These are phyloP conservation scores for Harringtonia aguacate DNA, from an alignment of 2,329 filamentous ascomycete species.

Conservation along the genomic window DNA sequence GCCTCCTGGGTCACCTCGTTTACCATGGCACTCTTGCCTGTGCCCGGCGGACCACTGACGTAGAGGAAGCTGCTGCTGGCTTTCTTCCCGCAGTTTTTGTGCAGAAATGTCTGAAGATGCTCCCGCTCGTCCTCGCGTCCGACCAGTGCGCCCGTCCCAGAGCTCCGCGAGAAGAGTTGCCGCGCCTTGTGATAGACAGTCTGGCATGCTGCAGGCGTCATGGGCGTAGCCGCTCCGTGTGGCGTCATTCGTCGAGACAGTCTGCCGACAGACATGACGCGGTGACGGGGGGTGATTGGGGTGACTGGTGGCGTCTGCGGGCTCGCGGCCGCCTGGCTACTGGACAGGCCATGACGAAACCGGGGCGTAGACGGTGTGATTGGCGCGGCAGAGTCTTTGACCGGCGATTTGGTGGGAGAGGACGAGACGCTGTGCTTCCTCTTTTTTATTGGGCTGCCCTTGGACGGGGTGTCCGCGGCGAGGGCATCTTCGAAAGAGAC, in stretches of 20 bases:
- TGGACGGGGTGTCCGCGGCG: conserved; percentile 16
- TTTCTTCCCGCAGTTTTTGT: conserved; percentile 17
- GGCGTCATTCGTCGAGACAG: conserved; percentile 70
- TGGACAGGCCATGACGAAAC: conserved; percentile 57
- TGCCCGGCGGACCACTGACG: conserved; percentile 89
- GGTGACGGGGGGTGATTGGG: conserved; percentile 72
- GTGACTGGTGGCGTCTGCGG: conserved; percentile 27
- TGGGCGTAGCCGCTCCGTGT: conserved; percentile 22
- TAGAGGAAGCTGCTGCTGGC: conserved; percentile 68
- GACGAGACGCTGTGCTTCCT: neutral
- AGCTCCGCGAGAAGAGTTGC: conserved; percentile 74
- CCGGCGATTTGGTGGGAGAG: conserved; percentile 1
- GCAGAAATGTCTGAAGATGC: conserved; percentile 61
- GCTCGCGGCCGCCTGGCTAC: neutral
- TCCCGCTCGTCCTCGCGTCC: conserved; percentile 61
- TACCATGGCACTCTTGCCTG: conserved; percentile 92
- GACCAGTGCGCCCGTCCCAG: conserved; percentile 62
- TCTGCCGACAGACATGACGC: conserved; percentile 66
- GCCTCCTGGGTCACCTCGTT: conserved; percentile 62
- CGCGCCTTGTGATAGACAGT: conserved; percentile 82
- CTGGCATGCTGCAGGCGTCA: conserved; percentile 53
- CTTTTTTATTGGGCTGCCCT: conserved; percentile 1
- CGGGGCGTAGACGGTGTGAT: conserved; percentile 65
- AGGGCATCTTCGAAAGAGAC: conserved; percentile 25
- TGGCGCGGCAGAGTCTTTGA: conserved; percentile 31